phyloP scores from a whole-genome alignment of 2,329 filamentous ascomycete genomes.

The Didymella lethalis region DNA sequence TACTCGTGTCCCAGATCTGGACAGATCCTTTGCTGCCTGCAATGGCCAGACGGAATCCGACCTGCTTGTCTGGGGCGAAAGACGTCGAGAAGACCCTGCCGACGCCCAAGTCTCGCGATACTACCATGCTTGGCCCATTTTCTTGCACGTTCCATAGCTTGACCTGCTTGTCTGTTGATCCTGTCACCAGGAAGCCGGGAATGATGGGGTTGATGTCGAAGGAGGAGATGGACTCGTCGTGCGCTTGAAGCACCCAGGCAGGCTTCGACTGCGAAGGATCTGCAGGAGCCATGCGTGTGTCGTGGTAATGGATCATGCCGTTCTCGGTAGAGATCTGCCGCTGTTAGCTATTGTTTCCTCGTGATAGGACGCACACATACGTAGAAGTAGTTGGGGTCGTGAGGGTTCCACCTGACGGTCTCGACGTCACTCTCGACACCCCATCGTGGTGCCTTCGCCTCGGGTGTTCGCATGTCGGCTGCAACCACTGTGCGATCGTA shows the following conservation, averaged over 20 bases:
- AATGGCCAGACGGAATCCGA: constrained; percentile 90
- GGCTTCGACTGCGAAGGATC: constrained; percentile 80
- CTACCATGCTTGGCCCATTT: constrained; percentile 85
- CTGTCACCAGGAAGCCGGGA: constrained; percentile 91
- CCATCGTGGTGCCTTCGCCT: constrained; percentile 82
- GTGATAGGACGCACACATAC: constrained; percentile 55
- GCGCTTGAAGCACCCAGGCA: constrained; percentile 93
- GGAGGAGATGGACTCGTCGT: constrained; percentile 88
- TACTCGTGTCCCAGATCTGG: constrained; percentile 96
- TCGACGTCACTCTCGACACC: constrained; percentile 96
- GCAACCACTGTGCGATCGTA: constrained; percentile 94
- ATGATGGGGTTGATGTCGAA: constrained; percentile 92
- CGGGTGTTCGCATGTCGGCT: constrained; percentile 95
- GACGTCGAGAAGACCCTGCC: constrained; percentile 91
- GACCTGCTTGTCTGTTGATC: constrained; percentile 91
- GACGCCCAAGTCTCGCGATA: constrained; percentile 88
- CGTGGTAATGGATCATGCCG: constrained; percentile 91
- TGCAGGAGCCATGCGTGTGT: constrained; percentile 77
- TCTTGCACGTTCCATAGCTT: constrained; percentile 94
- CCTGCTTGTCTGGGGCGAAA: constrained; percentile 89
- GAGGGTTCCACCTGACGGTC: constrained; percentile 89
- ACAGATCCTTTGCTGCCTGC: constrained; percentile 93
- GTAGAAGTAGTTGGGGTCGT: constrained; percentile 92
- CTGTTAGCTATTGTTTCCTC: constrained; percentile 26
- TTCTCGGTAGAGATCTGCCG: constrained; percentile 76